Evolutionary conservation across 257 asterid genomes (phyloP).

Genomic region (Dorcoceras hygrometricum): DNA sequence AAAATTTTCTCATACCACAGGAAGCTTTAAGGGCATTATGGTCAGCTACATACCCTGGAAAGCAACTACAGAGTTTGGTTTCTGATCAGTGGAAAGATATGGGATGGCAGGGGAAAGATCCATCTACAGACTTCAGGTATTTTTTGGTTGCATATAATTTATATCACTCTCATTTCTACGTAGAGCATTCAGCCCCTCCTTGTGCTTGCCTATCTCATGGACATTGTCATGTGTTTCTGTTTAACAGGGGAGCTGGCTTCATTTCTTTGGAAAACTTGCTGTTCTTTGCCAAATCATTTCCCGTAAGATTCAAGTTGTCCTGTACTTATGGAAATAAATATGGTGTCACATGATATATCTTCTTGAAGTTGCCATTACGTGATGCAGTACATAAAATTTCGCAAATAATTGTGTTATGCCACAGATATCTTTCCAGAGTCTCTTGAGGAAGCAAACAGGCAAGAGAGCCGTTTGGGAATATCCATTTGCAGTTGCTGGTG

Average conservation of each 20-base stretch:
- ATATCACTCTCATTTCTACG: not conserved
- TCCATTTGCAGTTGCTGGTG: constrained; percentile 94
- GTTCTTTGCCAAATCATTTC: constrained; percentile 72
- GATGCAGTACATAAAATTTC: not conserved
- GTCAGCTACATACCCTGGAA: constrained; percentile 74
- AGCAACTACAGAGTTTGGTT: constrained; percentile 61
- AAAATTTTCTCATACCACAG: constrained; percentile 23
- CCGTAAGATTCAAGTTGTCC: constrained; percentile 41
- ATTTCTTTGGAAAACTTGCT: constrained; percentile 82
- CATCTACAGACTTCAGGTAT: constrained; percentile 89
- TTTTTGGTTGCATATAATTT: not conserved
- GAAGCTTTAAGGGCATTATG: constrained; percentile 80
- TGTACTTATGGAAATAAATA: not conserved
- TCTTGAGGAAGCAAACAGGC: constrained; percentile 71
- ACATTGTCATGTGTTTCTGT: constrained; percentile 13
- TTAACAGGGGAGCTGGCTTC: constrained; percentile 79
- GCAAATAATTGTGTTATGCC: not conserved
- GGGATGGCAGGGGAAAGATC: constrained; percentile 99
- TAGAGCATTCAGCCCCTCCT: constrained; percentile 14
- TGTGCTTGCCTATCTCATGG: not conserved
- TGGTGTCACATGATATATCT: not conserved
- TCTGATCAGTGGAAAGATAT: constrained; percentile 93
- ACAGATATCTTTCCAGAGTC: constrained; percentile 66
- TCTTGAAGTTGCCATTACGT: constrained; percentile 6
- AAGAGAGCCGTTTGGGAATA: constrained; percentile 84